Percentiles rank a stretch among this genome's conserved stretches.
Conservation (phyloP, 768 basidiomycete species). For the Lactifluus piperatus region DNA sequence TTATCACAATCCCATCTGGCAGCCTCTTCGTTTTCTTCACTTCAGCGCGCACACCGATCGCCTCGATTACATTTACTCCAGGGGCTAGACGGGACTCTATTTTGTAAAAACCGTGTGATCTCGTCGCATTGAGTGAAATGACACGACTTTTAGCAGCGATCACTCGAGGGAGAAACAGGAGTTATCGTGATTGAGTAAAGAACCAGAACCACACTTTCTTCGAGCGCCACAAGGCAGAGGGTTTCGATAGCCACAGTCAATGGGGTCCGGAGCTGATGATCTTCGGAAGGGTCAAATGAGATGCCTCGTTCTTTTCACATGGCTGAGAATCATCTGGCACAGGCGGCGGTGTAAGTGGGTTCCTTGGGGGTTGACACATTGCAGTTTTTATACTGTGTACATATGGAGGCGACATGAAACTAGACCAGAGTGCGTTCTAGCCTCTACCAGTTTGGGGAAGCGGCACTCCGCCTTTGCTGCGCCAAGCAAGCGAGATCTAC, state of each 20-base stretch:
- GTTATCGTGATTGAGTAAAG: neutral
- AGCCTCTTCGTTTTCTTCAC: neutral
- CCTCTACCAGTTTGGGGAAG: neutral
- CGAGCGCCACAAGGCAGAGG: constrained; percentile 12
- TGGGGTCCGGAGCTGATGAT: neutral
- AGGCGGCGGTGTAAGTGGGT: constrained; percentile 1
- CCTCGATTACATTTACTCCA: constrained; percentile 2
- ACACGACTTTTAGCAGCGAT: neutral
- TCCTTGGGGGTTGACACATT: neutral
- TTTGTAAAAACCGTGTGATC: neutral
- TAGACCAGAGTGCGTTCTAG: neutral
- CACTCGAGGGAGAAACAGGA: neutral
- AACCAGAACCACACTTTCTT: neutral
- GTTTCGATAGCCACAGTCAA: constrained; percentile 1
- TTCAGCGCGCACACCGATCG: neutral
- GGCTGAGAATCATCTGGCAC: neutral
- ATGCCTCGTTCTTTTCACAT: constrained; percentile 9
- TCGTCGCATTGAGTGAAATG: neutral
- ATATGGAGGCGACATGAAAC: too few species aligned
- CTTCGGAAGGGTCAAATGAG: constrained; percentile 1
- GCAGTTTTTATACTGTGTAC: too few species aligned
- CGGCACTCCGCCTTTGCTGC: too few species aligned
- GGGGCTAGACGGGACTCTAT: neutral
- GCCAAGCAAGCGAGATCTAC: too few species aligned
- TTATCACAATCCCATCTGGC: constrained; percentile 5